phyloP scores from a whole-genome alignment of 768 basidiomycete species.

The Suillus subluteus region DNA sequence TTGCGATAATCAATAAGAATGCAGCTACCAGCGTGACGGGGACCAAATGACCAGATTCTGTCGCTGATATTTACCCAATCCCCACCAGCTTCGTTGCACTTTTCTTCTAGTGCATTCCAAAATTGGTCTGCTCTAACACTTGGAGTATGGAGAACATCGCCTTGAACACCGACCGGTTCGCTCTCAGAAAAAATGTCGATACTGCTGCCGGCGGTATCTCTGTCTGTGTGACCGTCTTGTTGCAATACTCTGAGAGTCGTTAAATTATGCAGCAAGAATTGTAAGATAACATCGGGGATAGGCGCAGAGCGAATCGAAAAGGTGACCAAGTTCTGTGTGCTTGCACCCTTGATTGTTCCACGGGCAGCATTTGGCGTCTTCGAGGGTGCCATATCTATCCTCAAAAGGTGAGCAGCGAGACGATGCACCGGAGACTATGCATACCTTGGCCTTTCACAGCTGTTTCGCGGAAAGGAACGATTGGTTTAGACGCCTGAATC shows the following conservation, averaged over 20 bases:
- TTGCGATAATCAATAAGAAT: constrained; percentile 77
- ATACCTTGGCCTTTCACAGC: constrained; percentile 79
- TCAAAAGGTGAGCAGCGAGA: constrained; percentile 9
- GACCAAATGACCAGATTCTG: constrained; percentile 90
- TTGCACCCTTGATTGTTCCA: constrained; percentile 76
- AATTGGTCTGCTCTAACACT: constrained; percentile 76
- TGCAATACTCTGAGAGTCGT: constrained; percentile 63
- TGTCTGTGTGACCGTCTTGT: constrained; percentile 47
- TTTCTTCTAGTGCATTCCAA: constrained; percentile 69
- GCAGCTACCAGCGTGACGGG: constrained; percentile 84
- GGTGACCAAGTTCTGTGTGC: constrained; percentile 70
- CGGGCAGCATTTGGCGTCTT: constrained; percentile 72
- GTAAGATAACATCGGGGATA: constrained; percentile 68
- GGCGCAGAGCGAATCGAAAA: constrained; percentile 87
- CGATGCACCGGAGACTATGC: constrained; percentile 1
- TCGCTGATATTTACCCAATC: constrained; percentile 82
- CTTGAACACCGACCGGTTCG: constrained; percentile 50
- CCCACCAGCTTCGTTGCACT: constrained; percentile 65
- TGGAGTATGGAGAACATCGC: constrained; percentile 62
- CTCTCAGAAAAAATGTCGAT: constrained; percentile 30
- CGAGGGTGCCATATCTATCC: constrained; percentile 82
- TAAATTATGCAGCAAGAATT: constrained; percentile 80
- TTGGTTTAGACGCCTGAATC: constrained; percentile 92
- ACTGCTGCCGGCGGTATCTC: constrained; percentile 22
- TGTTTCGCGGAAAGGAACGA: constrained; percentile 97